Base-by-base conservation (phyloP, 805 yeast species). In the Kazachstania bromeliacearum region DNA sequence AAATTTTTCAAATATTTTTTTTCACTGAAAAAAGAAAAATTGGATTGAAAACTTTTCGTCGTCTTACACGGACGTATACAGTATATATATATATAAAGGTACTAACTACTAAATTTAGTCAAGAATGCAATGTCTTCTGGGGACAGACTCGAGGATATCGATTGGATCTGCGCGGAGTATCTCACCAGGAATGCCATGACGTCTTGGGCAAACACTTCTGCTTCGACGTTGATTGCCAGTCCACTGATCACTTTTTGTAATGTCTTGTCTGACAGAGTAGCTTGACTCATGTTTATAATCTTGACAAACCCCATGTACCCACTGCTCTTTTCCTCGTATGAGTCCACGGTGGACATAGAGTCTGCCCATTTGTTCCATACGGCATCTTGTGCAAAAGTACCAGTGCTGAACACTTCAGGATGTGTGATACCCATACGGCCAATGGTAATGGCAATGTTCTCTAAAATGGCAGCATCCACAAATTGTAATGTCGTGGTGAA, bases 391-490 rank as follows among this genome's bases (percentile, higher is more conserved):
- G 59, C 57, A 39, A 56, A 57, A 1, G 38, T 31, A 4, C 55
- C 75, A 1, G 75, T 71, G 1, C 81, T 71, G 31, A 79, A 63
- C 25, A 69, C 66, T 16, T 72, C 75, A 2, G 89, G 77, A 39
- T 68, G 67, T 38, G 69, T 63, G 15, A 77, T 54, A 2, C 95
- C 95, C 49, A 92, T 63, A 46, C 96, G 70, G 12, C 97, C 97
- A 35, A 89, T 66, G 23, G 96, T 79, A 35, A 88, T 83, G 14
- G 95, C 92, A 1, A 88, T 77, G 56, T 92, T 92, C 53, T 88
- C 96, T 44, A 80, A 53, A 4, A 88, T 80, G 0, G 87, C 41
- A n/a, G 42, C 35, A 31, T 54, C 56, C 3, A 51, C 44, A 31
- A 48, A 45, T 23, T 48, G 46, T 19, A 45, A 41, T 5, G 53